Conservation (phyloP, 768 basidiomycete species). For the Antrodiella citrinella region DNA sequence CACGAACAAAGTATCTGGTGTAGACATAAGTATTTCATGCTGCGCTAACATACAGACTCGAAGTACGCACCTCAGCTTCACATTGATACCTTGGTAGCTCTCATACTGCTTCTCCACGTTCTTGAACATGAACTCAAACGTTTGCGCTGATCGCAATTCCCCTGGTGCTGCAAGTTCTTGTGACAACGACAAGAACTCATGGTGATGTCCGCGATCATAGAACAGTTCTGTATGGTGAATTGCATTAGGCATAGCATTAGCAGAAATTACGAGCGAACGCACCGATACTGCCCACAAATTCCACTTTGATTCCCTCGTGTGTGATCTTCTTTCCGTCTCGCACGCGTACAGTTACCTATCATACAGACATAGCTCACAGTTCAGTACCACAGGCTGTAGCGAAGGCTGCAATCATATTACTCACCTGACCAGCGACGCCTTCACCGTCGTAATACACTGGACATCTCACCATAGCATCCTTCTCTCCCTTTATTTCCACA, state of each 20-base stretch:
- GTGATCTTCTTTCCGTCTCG: slow-evolving; percentile 92
- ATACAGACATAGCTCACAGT: neutral
- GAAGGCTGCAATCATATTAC: slow-evolving; percentile 12
- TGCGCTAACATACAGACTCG: neutral
- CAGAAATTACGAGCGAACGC: slow-evolving; percentile 18
- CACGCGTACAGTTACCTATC: slow-evolving; percentile 78
- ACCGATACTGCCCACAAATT: slow-evolving; percentile 96
- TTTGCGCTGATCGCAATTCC: slow-evolving; percentile 94
- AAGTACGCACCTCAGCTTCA: slow-evolving; percentile 76
- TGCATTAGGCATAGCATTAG: neutral
- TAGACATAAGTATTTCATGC: slow-evolving; percentile 6
- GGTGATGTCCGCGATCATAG: slow-evolving; percentile 96
- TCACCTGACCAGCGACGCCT: slow-evolving; percentile 81
- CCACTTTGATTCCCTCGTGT: slow-evolving; percentile 96
- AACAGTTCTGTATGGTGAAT: slow-evolving; percentile 56
- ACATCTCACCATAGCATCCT: slow-evolving; percentile 77
- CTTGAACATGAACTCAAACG: slow-evolving; percentile 96
- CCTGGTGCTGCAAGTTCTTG: slow-evolving; percentile 95
- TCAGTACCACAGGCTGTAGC: neutral
- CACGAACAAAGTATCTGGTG: slow-evolving; percentile 82
- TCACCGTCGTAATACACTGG: slow-evolving; percentile 97
- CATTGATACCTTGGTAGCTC: slow-evolving; percentile 96
- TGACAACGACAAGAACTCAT: slow-evolving; percentile 92
- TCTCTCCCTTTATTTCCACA: slow-evolving; percentile 84
- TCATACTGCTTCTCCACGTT: slow-evolving; percentile 99